A percentile compares a stretch with the other conserved stretches of the same genome.
Conservation (phyloP, 2,329 filamentous ascomycete species). For the Meredithiella fracta region DNA sequence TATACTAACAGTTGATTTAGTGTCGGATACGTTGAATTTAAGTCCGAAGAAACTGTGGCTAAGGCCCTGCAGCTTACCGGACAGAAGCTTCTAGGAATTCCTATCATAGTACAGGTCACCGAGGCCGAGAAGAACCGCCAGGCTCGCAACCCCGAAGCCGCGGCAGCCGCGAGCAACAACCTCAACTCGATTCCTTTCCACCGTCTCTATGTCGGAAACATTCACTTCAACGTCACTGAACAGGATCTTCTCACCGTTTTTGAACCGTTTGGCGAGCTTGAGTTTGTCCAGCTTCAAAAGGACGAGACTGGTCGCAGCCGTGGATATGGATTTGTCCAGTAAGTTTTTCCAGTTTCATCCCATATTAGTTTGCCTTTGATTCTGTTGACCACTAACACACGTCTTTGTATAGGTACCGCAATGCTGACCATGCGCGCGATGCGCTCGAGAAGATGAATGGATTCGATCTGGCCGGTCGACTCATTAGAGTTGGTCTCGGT, state of each 20-base stretch:
- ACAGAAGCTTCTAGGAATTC: slow-evolving; percentile 95
- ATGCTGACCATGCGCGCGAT: slow-evolving; percentile 80
- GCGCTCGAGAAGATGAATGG: slow-evolving; percentile 98
- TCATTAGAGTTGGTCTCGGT: slow-evolving; percentile 94
- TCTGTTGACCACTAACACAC: slow-evolving; percentile 21
- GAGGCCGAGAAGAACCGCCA: slow-evolving; percentile 99
- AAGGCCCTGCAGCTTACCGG: slow-evolving; percentile 95
- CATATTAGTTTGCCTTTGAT: background rate
- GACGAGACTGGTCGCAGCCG: slow-evolving; percentile 81
- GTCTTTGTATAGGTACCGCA: slow-evolving; percentile 50
- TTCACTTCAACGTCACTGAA: slow-evolving; percentile 98
- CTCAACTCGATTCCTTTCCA: slow-evolving; percentile 87
- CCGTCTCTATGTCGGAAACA: slow-evolving; percentile 95
- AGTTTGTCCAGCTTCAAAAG: slow-evolving; percentile 94
- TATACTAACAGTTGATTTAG: slow-evolving; percentile 29
- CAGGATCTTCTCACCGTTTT: slow-evolving; percentile 91
- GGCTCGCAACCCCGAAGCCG: slow-evolving; percentile 61
- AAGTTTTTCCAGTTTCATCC: slow-evolving; percentile 27
- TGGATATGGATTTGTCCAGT: slow-evolving; percentile 98
- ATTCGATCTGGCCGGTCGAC: slow-evolving; percentile 91
- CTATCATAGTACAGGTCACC: slow-evolving; percentile 94
- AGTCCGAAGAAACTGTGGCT: slow-evolving; percentile 81
- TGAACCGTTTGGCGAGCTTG: slow-evolving; percentile 91
- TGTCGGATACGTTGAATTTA: slow-evolving; percentile 98
- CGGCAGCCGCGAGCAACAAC: slow-evolving; percentile 31